phyloP scores from a whole-genome alignment of 208 protist genomes.

The Naegleria lovaniensis region DNA sequence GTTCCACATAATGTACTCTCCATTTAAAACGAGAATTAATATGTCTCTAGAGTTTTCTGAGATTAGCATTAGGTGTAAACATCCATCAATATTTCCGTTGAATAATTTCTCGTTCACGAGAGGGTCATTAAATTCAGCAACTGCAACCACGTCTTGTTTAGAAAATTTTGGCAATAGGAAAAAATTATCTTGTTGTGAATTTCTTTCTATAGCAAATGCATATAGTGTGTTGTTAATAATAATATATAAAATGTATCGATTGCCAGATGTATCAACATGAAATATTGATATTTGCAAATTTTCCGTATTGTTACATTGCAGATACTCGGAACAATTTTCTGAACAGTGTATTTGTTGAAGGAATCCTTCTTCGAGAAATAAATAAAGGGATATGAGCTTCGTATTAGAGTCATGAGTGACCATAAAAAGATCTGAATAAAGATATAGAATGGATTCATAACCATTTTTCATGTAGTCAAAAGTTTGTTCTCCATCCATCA shows the following conservation, averaged over 20 bases:
- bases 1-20: background rate
- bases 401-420: background rate
- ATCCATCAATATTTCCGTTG: background rate
- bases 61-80: background rate
- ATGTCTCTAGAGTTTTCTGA: background rate
- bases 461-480: background rate
- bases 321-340: background rate
- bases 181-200: background rate
- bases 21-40: background rate
- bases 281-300: background rate
- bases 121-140: background rate
- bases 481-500: background rate
- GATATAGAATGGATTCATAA: background rate
- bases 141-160: background rate
- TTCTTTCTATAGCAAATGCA: background rate
- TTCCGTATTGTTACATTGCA: background rate
- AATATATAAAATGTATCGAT: background rate
- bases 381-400: background rate
- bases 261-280: background rate
- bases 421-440: background rate
- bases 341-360: background rate
- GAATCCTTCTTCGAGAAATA: background rate
- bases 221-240: background rate
- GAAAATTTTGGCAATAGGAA: background rate
- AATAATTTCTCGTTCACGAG: background rate